Conservation (phyloP, 345 rosid species). For the Gossypium raimondii region DNA sequence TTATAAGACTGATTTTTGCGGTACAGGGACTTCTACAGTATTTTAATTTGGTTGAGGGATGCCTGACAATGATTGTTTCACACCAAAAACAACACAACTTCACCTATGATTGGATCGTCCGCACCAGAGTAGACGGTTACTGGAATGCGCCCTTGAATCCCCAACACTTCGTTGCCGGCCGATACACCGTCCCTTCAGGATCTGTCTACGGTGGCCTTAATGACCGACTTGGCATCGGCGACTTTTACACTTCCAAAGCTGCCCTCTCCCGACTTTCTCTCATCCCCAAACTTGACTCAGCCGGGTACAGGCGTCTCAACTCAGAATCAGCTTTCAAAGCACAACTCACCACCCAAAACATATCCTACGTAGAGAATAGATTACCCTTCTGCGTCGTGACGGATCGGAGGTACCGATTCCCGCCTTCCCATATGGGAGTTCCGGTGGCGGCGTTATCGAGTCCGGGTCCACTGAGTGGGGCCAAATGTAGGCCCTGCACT, state of each 20-base stretch:
- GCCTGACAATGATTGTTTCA: constrained; percentile 57
- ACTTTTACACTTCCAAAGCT: constrained; percentile 44
- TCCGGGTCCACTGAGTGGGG: constrained; percentile 75
- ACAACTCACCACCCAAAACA: constrained; percentile 54
- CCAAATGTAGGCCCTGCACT: constrained; percentile 84
- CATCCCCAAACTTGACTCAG: constrained; percentile 56
- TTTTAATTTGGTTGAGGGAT: constrained; percentile 79
- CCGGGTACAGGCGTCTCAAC: constrained; percentile 58
- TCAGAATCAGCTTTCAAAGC: constrained; percentile 84
- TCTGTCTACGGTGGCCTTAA: constrained; percentile 86
- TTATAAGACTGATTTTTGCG: too few species aligned
- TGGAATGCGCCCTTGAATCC: constrained; percentile 73
- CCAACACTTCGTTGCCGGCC: constrained; percentile 50
- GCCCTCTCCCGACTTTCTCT: constrained; percentile 88
- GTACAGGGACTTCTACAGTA: constrained; percentile 82
- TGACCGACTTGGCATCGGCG: constrained; percentile 88
- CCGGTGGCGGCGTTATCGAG: constrained; percentile 79
- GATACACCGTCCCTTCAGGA: constrained; percentile 74
- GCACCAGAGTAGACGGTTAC: constrained; percentile 90
- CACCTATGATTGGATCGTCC: constrained; percentile 85
- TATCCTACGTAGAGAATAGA: constrained; percentile 39
- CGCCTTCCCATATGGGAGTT: constrained; percentile 60
- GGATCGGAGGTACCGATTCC: constrained; percentile 60
- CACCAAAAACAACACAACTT: constrained; percentile 49
- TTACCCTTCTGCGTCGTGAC: constrained; percentile 76